Percentiles rank a stretch among this genome's conserved stretches.
Conservation (phyloP, 371 early-diverging fungal genomes). For the Mucor velutinosus region DNA sequence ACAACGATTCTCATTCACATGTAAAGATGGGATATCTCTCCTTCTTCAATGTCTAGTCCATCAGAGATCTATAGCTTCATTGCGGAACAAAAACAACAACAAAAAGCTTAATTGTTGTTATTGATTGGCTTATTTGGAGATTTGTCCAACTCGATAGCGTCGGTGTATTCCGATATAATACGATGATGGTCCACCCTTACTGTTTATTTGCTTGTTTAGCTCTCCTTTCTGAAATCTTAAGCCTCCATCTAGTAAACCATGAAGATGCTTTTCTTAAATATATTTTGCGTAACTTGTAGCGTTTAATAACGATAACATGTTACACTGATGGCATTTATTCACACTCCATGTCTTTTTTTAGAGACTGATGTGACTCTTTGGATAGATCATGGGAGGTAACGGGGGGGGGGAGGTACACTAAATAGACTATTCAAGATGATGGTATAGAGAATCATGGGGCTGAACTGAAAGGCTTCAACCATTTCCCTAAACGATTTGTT, state of each 20-base stretch:
- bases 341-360: constrained; percentile 2
- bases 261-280: neutral
- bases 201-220: neutral
- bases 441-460: neutral
- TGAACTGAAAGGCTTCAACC: neutral
- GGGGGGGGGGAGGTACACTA: neutral
- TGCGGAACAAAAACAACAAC: neutral
- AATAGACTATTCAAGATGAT: neutral
- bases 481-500: neutral
- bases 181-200: neutral
- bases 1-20: neutral
- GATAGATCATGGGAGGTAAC: constrained; percentile 1
- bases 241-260: neutral
- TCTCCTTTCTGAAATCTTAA: neutral
- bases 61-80: neutral
- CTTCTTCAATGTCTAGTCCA: neutral
- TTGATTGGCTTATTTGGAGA: neutral
- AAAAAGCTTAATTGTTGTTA: neutral
- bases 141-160: neutral
- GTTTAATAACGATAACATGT: neutral
- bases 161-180: neutral
- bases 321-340: neutral
- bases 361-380: neutral
- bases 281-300: neutral
- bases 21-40: neutral